phyloP scores from a whole-genome alignment of 345 rosid species.

The Eucalyptus sp. region DNA sequence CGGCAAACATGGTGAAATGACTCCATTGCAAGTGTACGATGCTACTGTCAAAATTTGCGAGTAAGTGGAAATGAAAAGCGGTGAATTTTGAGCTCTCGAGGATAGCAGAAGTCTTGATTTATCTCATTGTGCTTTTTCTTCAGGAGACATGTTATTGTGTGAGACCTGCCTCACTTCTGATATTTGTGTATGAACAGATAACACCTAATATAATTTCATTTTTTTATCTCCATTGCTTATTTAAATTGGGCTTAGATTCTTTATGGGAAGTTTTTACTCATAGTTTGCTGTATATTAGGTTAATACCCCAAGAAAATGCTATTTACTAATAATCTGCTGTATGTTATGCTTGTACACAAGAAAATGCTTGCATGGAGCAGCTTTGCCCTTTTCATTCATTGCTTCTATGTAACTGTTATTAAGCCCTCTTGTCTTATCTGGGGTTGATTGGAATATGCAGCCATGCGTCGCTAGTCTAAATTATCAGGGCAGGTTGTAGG shows the following conservation, averaged over 20 bases:
- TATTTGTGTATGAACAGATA: not conserved
- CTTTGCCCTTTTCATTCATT: not conserved
- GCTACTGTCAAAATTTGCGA: constrained; percentile 54
- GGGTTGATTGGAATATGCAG: not conserved
- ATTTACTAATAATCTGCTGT: not conserved
- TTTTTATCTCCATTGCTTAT: not conserved
- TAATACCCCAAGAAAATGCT: not conserved
- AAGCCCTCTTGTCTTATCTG: not conserved
- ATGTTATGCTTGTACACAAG: not conserved
- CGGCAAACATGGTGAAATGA: constrained; percentile 26
- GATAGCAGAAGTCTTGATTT: not conserved
- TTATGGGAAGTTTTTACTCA: not conserved
- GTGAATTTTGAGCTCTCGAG: not conserved
- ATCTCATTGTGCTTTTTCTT: not conserved
- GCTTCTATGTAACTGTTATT: not conserved
- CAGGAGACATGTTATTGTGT: not conserved
- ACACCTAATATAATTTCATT: not conserved
- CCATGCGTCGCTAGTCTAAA: not conserved
- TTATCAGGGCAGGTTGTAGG: not conserved
- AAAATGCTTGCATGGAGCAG: not conserved
- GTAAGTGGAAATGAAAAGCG: constrained; percentile 22
- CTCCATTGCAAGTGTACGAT: constrained; percentile 34
- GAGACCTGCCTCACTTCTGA: not conserved
- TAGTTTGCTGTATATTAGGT: not conserved
- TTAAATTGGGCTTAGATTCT: not conserved